A percentile compares a stretch with the other conserved stretches of the same genome.
Conservation (phyloP, 2,329 filamentous ascomycete species). For the Tolypocladium album region DNA sequence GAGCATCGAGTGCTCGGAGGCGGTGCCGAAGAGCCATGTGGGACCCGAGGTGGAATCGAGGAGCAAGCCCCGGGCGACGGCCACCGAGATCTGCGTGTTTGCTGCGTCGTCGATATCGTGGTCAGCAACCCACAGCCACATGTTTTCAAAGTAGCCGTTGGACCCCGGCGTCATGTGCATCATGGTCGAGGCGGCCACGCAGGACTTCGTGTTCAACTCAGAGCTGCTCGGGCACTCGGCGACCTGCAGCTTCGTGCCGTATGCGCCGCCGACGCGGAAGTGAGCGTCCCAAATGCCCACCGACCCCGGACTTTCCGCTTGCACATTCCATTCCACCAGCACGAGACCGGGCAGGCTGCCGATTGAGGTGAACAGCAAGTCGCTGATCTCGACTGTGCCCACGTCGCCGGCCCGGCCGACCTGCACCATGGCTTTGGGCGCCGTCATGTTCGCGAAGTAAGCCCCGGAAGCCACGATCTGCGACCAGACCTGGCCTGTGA, state of each 20-base stretch:
- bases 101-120: conserved; percentile 81
- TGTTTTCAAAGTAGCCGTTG: conserved; percentile 76
- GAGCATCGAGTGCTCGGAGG: conserved; percentile 51
- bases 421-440: conserved; percentile 73
- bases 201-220: no score
- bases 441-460: conserved; percentile 63
- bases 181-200: conserved; percentile 63
- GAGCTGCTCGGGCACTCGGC: conserved; percentile 54
- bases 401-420: conserved; percentile 67
- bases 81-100: conserved; percentile 54
- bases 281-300: conserved; percentile 90
- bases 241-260: conserved; percentile 63
- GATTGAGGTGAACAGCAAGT: conserved; percentile 74
- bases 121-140: conserved; percentile 83
- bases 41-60: conserved; percentile 60
- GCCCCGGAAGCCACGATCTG: conserved; percentile 72
- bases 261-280: no score
- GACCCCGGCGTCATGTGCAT: conserved; percentile 51
- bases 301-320: conserved; percentile 54
- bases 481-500: conserved; percentile 86
- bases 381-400: conserved; percentile 77
- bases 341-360: conserved; percentile 80
- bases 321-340: conserved; percentile 85
- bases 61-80: conserved; percentile 52
- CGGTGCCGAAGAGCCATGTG: conserved; percentile 72